These are phyloP conservation scores for Rhodotorula paludigena DNA, from an alignment of 768 basidiomycete genomes.

Conservation along the genomic window DNA sequence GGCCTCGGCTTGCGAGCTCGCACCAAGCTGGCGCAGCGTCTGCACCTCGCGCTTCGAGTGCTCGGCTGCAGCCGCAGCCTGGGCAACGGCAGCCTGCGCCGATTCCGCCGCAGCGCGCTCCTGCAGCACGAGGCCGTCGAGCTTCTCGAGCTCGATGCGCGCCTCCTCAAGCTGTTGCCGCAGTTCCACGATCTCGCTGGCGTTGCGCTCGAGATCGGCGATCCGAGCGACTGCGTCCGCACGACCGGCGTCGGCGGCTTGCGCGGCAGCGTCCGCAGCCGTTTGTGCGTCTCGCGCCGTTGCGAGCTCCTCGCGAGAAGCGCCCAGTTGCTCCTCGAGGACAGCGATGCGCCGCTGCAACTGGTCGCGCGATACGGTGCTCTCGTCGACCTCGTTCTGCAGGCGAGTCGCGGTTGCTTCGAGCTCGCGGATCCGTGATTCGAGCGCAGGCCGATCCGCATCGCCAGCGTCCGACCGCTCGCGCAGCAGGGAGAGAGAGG, in stretches of 20 bases:
- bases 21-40: constrained; percentile 21
- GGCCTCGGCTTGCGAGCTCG: constrained; percentile 20
- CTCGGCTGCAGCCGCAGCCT: constrained; percentile 8
- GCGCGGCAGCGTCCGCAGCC: background rate
- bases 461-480: background rate
- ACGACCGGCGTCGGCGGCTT: too few species aligned
- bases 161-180: constrained; percentile 2
- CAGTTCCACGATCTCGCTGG: background rate
- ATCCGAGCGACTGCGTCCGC: background rate
- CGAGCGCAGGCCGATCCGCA: background rate
- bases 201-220: background rate
- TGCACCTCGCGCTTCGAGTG: constrained; percentile 26
- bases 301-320: background rate
- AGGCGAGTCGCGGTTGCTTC: background rate
- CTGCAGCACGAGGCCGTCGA: constrained; percentile 1
- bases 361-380: constrained; percentile 10
- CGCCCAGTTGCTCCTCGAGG: constrained; percentile 30
- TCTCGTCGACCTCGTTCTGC: constrained; percentile 10
- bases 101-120: background rate
- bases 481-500: background rate
- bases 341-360: constrained; percentile 9
- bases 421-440: background rate
- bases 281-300: background rate
- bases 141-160: background rate
- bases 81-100: background rate